These are phyloP conservation scores for Russula foetens DNA, from an alignment of 768 basidiomycete genomes.

Conservation along the genomic window DNA sequence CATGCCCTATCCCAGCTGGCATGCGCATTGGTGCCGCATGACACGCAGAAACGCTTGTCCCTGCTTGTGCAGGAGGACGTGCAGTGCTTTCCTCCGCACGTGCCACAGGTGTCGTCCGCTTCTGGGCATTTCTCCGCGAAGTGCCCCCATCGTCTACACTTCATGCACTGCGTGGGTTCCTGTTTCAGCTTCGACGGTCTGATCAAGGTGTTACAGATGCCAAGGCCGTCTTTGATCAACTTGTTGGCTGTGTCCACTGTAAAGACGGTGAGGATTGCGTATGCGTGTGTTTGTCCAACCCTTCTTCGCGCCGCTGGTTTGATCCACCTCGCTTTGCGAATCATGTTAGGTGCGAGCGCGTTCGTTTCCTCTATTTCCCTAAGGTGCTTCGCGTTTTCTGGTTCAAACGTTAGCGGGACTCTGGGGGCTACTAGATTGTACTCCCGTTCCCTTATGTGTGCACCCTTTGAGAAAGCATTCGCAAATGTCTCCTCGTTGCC, in stretches of 20 bases:
- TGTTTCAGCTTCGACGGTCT: not conserved
- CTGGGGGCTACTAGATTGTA: not conserved
- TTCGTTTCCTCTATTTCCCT: not conserved
- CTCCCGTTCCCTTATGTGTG: not conserved
- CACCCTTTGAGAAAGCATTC: not conserved
- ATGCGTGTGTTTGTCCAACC: not conserved
- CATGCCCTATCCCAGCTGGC: not conserved
- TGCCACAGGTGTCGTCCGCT: not conserved
- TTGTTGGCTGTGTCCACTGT: not conserved
- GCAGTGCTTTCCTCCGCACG: slow-evolving; percentile 16
- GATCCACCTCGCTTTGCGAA: not conserved
- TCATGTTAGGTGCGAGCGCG: not conserved
- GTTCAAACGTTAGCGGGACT: not conserved
- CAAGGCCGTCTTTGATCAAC: not conserved
- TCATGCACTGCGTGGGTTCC: not conserved
- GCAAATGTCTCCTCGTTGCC: not conserved
- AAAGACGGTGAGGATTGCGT: not conserved
- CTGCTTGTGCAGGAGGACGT: slow-evolving; percentile 12
- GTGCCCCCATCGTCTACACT: not conserved
- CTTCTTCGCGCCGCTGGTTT: not conserved
- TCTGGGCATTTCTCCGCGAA: not conserved
- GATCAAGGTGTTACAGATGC: not conserved
- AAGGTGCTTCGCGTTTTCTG: not conserved
- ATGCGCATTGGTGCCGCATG: not conserved
- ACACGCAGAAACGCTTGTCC: not conserved